Percentiles rank a stretch among this genome's conserved stretches.
phyloP scores from a whole-genome alignment of 108 stramenopile genomes.

The Fragilaria radians region DNA sequence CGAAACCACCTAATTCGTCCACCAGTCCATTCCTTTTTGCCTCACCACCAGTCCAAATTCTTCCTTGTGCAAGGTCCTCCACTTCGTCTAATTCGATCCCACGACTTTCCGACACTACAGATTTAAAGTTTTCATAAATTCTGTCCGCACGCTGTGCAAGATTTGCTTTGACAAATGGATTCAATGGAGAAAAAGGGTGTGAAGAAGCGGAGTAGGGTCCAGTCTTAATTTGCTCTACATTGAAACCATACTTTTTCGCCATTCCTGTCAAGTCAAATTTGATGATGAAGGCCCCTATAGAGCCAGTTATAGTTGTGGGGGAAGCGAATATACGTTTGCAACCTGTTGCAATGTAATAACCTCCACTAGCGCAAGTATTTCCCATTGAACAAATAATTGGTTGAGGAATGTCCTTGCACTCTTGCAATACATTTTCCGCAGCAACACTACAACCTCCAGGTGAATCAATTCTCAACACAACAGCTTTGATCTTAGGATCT shows the following conservation, averaged over 20 bases:
- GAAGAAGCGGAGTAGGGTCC: slow-evolving; percentile 42
- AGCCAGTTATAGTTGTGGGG: slow-evolving; percentile 65
- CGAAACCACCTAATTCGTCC: slow-evolving; percentile 65
- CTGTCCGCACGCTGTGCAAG: slow-evolving; percentile 35
- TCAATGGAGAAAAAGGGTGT: slow-evolving; percentile 52
- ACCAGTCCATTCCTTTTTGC: slow-evolving; percentile 60
- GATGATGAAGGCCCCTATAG: slow-evolving; percentile 70
- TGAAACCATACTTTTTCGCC: slow-evolving; percentile 55
- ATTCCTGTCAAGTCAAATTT: slow-evolving; percentile 56
- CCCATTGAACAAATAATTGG: slow-evolving; percentile 62
- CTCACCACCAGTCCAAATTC: slow-evolving; percentile 74
- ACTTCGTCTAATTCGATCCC: slow-evolving; percentile 38
- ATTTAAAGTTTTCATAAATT: slow-evolving; percentile 63
- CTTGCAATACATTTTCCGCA: slow-evolving; percentile 66
- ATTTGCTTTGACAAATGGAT: slow-evolving; percentile 43
- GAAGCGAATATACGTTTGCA: slow-evolving; percentile 61
- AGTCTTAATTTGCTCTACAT: slow-evolving; percentile 41
- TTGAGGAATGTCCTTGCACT: slow-evolving; percentile 31
- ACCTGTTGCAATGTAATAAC: slow-evolving; percentile 66
- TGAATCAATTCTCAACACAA: slow-evolving; percentile 63
- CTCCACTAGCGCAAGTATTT: slow-evolving; percentile 71
- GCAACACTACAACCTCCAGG: slow-evolving; percentile 63
- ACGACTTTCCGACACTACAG: slow-evolving; percentile 48
- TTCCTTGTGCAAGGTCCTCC: slow-evolving; percentile 56
- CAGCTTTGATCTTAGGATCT: slow-evolving; percentile 40